Percentiles rank a stretch among this genome's conserved stretches.
phyloP scores from a whole-genome alignment of 306 rosid species.

The Quercus ilex region DNA sequence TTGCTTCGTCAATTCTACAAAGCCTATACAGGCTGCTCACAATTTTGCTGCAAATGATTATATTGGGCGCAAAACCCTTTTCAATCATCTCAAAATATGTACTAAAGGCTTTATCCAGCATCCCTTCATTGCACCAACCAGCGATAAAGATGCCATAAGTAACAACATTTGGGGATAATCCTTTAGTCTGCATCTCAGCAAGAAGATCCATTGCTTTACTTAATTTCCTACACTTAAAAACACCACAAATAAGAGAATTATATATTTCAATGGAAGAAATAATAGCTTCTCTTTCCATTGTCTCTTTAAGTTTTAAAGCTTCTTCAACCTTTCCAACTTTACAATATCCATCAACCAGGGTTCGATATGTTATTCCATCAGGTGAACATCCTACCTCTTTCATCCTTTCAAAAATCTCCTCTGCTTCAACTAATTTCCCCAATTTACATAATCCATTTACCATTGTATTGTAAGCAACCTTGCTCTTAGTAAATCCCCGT shows the following conservation, averaged over 20 bases:
- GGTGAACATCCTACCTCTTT: conserved; percentile 68
- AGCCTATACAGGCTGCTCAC: conserved; percentile 63
- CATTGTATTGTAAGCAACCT: conserved; percentile 62
- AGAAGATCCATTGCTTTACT: conserved; percentile 44
- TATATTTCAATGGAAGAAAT: conserved; percentile 69
- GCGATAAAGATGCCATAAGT: conserved; percentile 77
- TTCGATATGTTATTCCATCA: conserved; percentile 69
- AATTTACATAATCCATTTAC: conserved; percentile 75
- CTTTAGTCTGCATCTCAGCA: conserved; percentile 62
- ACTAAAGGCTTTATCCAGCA: conserved; percentile 60
- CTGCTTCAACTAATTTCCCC: conserved; percentile 68
- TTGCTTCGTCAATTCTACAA: conserved; percentile 65
- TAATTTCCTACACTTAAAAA: conserved; percentile 51
- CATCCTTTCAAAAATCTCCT: conserved; percentile 59
- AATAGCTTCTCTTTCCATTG: conserved; percentile 48
- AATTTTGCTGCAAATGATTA: conserved; percentile 63
- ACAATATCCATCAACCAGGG: conserved; percentile 70
- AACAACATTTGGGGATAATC: conserved; percentile 53
- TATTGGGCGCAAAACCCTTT: conserved; percentile 56
- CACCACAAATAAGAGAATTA: conserved; percentile 73
- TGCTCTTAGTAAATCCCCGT: conserved; percentile 52
- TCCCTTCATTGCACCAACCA: conserved; percentile 84
- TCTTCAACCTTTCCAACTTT: conserved; percentile 52
- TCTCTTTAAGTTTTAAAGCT: conserved; percentile 64
- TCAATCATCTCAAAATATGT: conserved; percentile 67